These are phyloP conservation scores for Eucalyptus globulus DNA, from an alignment of 345 rosid species.

Conservation along the genomic window DNA sequence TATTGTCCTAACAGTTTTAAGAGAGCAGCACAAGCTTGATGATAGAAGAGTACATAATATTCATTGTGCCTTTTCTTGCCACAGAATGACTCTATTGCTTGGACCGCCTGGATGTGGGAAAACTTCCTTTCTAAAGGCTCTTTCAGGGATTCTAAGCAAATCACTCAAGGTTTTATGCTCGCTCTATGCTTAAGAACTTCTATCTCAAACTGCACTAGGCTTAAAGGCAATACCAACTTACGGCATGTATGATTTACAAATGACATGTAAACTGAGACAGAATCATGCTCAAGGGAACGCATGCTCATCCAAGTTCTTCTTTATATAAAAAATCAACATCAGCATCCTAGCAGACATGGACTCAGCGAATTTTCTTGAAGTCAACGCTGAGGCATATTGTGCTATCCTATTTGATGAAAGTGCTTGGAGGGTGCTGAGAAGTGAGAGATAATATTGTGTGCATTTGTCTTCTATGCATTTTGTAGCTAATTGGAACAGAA, in stretches of 20 bases:
- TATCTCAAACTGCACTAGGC: neutral
- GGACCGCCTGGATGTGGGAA: conserved; percentile 90
- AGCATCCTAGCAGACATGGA: neutral
- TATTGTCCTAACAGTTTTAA: neutral
- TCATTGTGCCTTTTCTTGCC: neutral
- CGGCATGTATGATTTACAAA: neutral
- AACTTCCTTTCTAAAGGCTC: conserved; percentile 52
- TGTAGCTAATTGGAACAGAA: neutral
- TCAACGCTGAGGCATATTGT: neutral
- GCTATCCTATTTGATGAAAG: neutral
- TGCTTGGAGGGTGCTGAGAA: neutral
- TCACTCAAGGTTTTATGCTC: conserved; percentile 31
- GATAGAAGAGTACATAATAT: neutral
- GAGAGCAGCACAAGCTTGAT: neutral
- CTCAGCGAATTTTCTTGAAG: neutral
- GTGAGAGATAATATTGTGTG: neutral
- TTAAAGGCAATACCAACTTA: neutral
- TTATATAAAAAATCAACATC: neutral
- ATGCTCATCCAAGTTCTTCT: neutral
- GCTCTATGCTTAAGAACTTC: neutral
- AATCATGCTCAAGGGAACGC: neutral
- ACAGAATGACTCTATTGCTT: conserved; percentile 59
- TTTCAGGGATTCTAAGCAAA: conserved; percentile 44
- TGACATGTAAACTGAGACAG: neutral
- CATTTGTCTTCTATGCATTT: neutral